Evolutionary conservation across 805 yeast species (phyloP).

Genomic region (Starmerella stigmatis): DNA sequence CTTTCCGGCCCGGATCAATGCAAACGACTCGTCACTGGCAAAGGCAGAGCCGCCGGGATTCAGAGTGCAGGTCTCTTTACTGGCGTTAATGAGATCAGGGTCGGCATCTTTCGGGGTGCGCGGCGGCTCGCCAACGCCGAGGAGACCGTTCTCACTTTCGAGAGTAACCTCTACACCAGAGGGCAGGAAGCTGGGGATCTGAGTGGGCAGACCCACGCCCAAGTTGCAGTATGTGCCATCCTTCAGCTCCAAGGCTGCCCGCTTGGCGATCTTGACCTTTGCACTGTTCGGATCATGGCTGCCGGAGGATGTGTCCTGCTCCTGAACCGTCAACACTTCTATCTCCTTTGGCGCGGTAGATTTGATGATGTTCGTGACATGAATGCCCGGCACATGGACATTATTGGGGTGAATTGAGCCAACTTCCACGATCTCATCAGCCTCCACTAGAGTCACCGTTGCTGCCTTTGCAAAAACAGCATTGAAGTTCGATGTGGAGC

Average conservation of each 20-base stretch:
- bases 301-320: background rate
- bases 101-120: slow-evolving; percentile 35
- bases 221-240: slow-evolving; percentile 38
- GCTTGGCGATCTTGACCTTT: slow-evolving; percentile 33
- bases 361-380: slow-evolving; percentile 35
- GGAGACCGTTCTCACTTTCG: slow-evolving; percentile 42
- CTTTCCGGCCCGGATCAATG: slow-evolving; percentile 41
- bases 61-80: slow-evolving; percentile 42
- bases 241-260: slow-evolving; percentile 40
- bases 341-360: slow-evolving; percentile 38
- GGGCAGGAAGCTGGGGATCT: slow-evolving; percentile 37
- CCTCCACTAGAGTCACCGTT: slow-evolving; percentile 40
- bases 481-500: slow-evolving; percentile 41
- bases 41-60: slow-evolving; percentile 40
- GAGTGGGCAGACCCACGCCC: slow-evolving; percentile 45
- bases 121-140: slow-evolving; percentile 43
- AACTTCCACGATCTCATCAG: slow-evolving; percentile 40
- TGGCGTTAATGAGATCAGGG: slow-evolving; percentile 42
- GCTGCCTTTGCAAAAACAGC: slow-evolving; percentile 39
- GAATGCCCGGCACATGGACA: slow-evolving; percentile 40
- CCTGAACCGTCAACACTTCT: slow-evolving; percentile 27
- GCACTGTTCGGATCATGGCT: background rate
- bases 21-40: slow-evolving; percentile 43
- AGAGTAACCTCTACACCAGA: slow-evolving; percentile 33
- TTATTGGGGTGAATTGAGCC: slow-evolving; percentile 39